Evolutionary conservation across 192 early-diverging fungal species (phyloP).

Genomic region (Umbelopsis ramanniana): DNA sequence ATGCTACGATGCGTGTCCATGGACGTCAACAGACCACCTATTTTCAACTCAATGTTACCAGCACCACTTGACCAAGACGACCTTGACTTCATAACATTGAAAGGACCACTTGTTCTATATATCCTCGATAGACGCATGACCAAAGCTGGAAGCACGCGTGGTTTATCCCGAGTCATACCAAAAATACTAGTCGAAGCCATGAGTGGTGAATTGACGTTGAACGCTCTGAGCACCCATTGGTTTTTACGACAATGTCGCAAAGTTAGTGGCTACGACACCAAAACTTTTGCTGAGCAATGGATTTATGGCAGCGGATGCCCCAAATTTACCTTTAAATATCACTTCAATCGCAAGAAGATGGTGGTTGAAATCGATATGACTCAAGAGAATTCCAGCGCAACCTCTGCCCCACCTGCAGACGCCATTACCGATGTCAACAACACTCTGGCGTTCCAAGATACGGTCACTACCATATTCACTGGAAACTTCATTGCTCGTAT

Average conservation of each 20-base stretch:
- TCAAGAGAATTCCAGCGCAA: slow-evolving; percentile 62
- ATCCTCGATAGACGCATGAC: slow-evolving; percentile 90
- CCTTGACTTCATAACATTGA: slow-evolving; percentile 80
- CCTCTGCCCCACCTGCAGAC: not conserved
- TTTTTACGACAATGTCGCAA: slow-evolving; percentile 86
- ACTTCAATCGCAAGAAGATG: slow-evolving; percentile 97
- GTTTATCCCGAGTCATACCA: slow-evolving; percentile 77
- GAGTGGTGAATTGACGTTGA: slow-evolving; percentile 64
- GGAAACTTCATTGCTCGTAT: slow-evolving; percentile 78
- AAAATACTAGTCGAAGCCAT: slow-evolving; percentile 79
- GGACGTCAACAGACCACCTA: slow-evolving; percentile 87
- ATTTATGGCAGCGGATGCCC: slow-evolving; percentile 92
- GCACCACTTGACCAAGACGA: slow-evolving; percentile 59
- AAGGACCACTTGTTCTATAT: slow-evolving; percentile 86
- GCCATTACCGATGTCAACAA: slow-evolving; percentile 3
- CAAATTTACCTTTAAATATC: slow-evolving; percentile 77
- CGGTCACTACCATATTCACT: slow-evolving; percentile 44
- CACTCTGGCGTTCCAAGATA: slow-evolving; percentile 29
- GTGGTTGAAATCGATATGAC: slow-evolving; percentile 88
- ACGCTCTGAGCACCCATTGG: slow-evolving; percentile 67
- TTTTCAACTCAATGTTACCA: slow-evolving; percentile 70
- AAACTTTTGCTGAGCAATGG: slow-evolving; percentile 92
- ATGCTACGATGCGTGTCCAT: slow-evolving; percentile 79
- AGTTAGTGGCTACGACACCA: slow-evolving; percentile 79
- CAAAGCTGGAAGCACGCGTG: slow-evolving; percentile 73